Conservation (phyloP, 805 yeast genomes). For the Ogataea neopini region DNA sequence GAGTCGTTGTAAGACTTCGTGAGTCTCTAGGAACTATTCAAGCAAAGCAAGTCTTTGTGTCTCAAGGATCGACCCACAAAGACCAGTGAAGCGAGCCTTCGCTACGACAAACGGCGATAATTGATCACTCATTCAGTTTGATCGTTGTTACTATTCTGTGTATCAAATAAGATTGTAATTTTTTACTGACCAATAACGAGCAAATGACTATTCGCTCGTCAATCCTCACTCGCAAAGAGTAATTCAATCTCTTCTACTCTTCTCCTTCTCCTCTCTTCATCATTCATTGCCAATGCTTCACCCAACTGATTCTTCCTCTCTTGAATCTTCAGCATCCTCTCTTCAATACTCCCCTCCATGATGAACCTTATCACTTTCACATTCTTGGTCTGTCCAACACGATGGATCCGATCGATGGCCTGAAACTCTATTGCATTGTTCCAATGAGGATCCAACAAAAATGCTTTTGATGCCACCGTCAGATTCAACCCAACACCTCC, state of each 20-base stretch:
- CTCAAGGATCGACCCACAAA: no score
- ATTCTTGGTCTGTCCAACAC: slow-evolving; percentile 78
- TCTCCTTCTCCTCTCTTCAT: slow-evolving; percentile 69
- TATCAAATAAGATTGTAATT: neutral
- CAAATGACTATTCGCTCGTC: no score
- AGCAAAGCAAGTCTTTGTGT: no score
- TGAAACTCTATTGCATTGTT: slow-evolving; percentile 89
- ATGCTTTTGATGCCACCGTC: slow-evolving; percentile 82
- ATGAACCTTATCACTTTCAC: slow-evolving; percentile 82
- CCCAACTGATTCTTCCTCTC: slow-evolving; percentile 80
- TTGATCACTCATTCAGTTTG: no score
- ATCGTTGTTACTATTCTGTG: neutral
- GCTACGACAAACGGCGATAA: no score
- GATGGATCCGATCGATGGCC: slow-evolving; percentile 86
- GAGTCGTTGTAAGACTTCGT: no score
- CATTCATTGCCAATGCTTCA: slow-evolving; percentile 75
- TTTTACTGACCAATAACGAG: neutral
- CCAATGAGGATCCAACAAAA: slow-evolving; percentile 98
- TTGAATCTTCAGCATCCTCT: slow-evolving; percentile 83
- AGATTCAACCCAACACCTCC: slow-evolving; percentile 94
- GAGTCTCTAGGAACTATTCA: no score
- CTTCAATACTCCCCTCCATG: slow-evolving; percentile 81
- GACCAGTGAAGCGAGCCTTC: neutral
- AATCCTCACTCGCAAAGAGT: slow-evolving; percentile 44
- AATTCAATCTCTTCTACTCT: slow-evolving; percentile 73